These are phyloP conservation scores for Carallia pectinifolia DNA, from an alignment of 345 rosid species.

Conservation along the genomic window DNA sequence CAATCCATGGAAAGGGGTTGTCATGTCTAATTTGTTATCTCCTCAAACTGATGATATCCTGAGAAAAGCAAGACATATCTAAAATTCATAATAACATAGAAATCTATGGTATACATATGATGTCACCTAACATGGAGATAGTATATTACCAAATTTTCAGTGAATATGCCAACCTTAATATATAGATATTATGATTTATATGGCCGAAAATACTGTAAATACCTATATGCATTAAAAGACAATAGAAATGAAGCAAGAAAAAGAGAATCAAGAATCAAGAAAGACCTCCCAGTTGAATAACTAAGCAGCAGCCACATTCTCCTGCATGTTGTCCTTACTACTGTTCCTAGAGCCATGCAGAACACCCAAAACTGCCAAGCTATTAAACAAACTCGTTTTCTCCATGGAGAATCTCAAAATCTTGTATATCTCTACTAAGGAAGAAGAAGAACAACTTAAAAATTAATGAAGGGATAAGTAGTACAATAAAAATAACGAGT, in stretches of 20 bases:
- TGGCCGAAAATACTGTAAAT: too few relatives aligned
- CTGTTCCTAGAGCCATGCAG: slow-evolving; percentile 48
- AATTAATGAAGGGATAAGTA: slow-evolving; percentile 9
- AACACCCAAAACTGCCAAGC: slow-evolving; percentile 67
- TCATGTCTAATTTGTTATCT: too few relatives aligned
- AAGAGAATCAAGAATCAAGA: not conserved
- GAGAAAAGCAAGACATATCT: too few relatives aligned
- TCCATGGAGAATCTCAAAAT: slow-evolving; percentile 91
- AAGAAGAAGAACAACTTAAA: too few relatives aligned
- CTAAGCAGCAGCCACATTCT: slow-evolving; percentile 93
- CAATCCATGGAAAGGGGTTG: too few relatives aligned
- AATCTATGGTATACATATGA: too few relatives aligned
- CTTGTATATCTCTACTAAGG: slow-evolving; percentile 48
- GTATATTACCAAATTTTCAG: too few relatives aligned
- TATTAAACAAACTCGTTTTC: slow-evolving; percentile 64
- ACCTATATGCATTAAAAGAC: not conserved
- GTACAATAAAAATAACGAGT: too few relatives aligned
- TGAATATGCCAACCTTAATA: too few relatives aligned
- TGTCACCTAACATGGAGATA: too few relatives aligned
- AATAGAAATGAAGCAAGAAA: not conserved
- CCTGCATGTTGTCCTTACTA: slow-evolving; percentile 1
- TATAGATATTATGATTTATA: not conserved
- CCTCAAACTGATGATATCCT: too few relatives aligned
- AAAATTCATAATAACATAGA: too few relatives aligned
- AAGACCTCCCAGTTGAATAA: slow-evolving; percentile 93